These are phyloP conservation scores for Aquilaria malaccensis DNA, from an alignment of 345 rosid genomes.

Conservation along the genomic window DNA sequence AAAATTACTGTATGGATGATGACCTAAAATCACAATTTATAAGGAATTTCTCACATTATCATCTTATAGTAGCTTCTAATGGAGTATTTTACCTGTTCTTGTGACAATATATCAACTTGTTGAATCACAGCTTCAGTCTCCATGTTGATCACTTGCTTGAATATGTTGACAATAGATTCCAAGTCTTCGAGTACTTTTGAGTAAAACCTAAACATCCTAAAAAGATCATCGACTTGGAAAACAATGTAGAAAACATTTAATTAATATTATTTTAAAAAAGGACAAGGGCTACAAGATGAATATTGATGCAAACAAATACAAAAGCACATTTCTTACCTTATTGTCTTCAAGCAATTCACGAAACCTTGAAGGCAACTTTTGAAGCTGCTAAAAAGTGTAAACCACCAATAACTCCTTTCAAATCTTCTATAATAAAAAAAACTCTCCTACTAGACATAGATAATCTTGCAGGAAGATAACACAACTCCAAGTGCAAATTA, in stretches of 20 bases:
- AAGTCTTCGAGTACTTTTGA: slow-evolving; percentile 61
- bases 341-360: slow-evolving; percentile 80
- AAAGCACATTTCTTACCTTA: slow-evolving; percentile 36
- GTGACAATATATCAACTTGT: slow-evolving; percentile 87
- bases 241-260: too few species aligned
- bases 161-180: slow-evolving; percentile 68
- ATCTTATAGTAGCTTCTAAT: neutral
- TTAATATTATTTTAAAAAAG: too few species aligned
- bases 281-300: too few species aligned
- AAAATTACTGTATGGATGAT: slow-evolving; percentile 57
- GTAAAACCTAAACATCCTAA: slow-evolving; percentile 92
- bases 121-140: slow-evolving; percentile 82
- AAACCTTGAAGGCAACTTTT: slow-evolving; percentile 88
- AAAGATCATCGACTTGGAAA: slow-evolving; percentile 77
- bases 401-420: slow-evolving; percentile 79
- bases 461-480: neutral
- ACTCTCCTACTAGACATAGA: neutral
- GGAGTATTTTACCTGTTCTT: slow-evolving; percentile 64
- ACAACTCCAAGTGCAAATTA: neutral
- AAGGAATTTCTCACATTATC: slow-evolving; percentile 2
- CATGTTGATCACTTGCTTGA: slow-evolving; percentile 89
- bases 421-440: slow-evolving; percentile 55
- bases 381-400: slow-evolving; percentile 57
- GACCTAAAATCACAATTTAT: slow-evolving; percentile 30
- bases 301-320: neutral